Evolutionary conservation across 2,329 filamentous ascomycete species (phyloP), one percentile per base, ranked within the genome.

Genomic region (Phaeoacremonium minimum): DNA sequence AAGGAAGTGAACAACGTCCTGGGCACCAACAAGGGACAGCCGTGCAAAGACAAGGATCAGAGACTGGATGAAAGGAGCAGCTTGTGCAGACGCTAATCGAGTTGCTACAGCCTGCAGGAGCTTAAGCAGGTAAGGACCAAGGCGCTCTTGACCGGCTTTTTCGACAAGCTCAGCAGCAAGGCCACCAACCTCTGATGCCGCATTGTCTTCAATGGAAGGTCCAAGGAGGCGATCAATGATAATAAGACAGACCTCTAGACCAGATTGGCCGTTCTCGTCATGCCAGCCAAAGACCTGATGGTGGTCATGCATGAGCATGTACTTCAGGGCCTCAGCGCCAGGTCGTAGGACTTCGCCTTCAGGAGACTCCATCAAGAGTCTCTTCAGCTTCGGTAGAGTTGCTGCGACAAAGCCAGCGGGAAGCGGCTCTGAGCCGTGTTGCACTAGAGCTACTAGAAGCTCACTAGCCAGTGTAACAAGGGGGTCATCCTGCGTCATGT

Each of bases 101-200:
- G 82, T 81, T 4, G 93, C 93, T 13, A 98, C 91, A 14, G 91
- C 93, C 50, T 84, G 82, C 4, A 98, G 75, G 15, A 98, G 79
- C 58, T 95, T 87, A 28, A 87, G 82, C 17, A 98, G 73, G 57
- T 88, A 96, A 9, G 90, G 90, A 0, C 93, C 93, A 9, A 98
- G 79, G 37, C 87, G 80, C 56, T 95, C 90, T 26, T 89, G 83
- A 9, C 93, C 93, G 35, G 91, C 93, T 63, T 93, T 95, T 63
- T 97, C 91, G 1, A 98, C 93, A 18, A 98, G 72, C 61, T 95
- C 90, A 2, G 91, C 91, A 5, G 93, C 93, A 46, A 98, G 77
- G 13, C 89, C 88, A 48, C 93, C 93, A 30, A 98, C 90, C 64
- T 98, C 91, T n/a, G 89, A 87, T 5, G 91, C 93, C 14, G 89